Evolutionary conservation across 495 filamentous ascomycete genomes (phyloP), one percentile per base, ranked within the genome.

Genomic region (Podospora pseudocomata): DNA sequence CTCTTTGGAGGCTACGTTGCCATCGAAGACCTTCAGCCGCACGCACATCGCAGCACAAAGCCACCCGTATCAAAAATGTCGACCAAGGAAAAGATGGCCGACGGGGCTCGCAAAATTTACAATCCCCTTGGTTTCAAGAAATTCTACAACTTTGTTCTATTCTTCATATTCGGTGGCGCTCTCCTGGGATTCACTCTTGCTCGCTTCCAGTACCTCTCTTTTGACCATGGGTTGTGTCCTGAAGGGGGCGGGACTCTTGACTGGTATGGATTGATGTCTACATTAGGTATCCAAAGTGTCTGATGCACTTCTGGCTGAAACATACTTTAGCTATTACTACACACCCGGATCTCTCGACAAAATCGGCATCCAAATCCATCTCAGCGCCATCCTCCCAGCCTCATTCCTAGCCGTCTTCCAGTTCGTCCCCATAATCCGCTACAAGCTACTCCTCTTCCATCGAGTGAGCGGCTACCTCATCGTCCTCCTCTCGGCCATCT

Each of bases 391-490:
- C 49, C 70, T 88, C 5, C 86, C 86, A 1, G 81, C 79, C 16
- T 74, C 75, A 0, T 58, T 88, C 7, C 79, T 88, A 34, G 76
- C 74, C 28, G 74, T 82, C 28, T 74, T 80, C 55, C 85, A 87
- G 73, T 88, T 88, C 69, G 66, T 83, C 6, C 86, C 86, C 6
- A 66, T 78, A 9, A 83, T 88, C 58, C 80, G 86, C 16, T 76
- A 82, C 70, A 80, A 77, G 65, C 66, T 68, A 39, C 66, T 84
- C 6, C 64, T 82, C 5, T 72, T 86, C 61, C 85, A 88, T 67
- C 79, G 85, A 20, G 79, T 86, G 60, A 84, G 83, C 65, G 86
- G 86, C n/a, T 86, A 87, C 66, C 28, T 80, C 30, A 71, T 86
- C 66, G 70, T 85, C 23, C 19, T 81, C 1, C 78, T 88, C 1